A percentile compares a stretch with the other conserved stretches of the same genome.
phyloP scores from a whole-genome alignment of 768 basidiomycete genomes.

The Tulasnella sp. region DNA sequence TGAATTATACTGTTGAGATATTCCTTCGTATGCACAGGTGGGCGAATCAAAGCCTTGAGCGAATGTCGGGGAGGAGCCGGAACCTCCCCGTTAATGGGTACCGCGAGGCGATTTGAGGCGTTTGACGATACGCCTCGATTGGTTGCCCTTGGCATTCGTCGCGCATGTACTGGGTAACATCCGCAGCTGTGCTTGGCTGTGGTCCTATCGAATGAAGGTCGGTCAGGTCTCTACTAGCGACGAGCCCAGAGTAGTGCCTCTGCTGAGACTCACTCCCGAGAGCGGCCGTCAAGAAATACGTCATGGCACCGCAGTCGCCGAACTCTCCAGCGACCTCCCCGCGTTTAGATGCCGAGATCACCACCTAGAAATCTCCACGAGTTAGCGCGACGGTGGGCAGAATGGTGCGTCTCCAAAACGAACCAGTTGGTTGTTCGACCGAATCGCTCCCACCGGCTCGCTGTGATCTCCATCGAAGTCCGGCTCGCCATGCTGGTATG shows the following conservation, averaged over 20 bases:
- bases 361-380: neutral
- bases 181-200: neutral
- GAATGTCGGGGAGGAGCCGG: neutral
- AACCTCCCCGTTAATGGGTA: neutral
- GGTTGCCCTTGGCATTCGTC: neutral
- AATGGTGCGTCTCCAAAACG: neutral
- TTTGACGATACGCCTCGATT: no score
- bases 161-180: neutral
- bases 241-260: neutral
- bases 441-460: neutral
- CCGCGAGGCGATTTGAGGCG: neutral
- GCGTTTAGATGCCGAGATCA: neutral
- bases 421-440: neutral
- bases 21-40: neutral
- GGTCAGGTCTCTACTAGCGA: neutral
- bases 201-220: neutral
- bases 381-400: neutral
- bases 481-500: neutral
- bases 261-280: neutral
- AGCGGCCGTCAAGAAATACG: neutral
- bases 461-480: neutral
- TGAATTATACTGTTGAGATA: no score
- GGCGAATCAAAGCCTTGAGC: neutral
- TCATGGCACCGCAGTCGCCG: neutral
- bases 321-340: neutral